Conservation (phyloP, 2,329 filamentous ascomycete species). For the Xylaria sp. region DNA sequence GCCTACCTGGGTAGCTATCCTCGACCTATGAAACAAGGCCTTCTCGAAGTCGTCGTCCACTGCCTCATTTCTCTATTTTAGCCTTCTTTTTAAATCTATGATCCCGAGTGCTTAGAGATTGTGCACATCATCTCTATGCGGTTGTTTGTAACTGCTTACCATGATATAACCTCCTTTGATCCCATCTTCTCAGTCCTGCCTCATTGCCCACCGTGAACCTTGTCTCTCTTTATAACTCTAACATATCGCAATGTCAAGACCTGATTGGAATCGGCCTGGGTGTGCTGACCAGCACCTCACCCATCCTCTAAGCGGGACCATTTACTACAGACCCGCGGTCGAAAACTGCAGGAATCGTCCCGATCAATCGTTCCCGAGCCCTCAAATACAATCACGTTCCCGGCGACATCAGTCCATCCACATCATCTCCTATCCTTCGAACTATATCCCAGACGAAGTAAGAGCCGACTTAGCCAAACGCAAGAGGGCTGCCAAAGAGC, state of each 20-base stretch:
- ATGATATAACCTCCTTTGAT: conserved; percentile 32
- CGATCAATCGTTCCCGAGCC: conserved; percentile 48
- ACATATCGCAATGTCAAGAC: conserved; percentile 45
- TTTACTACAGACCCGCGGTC: conserved; percentile 46
- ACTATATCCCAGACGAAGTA: conserved; percentile 58
- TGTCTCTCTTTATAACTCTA: conserved; percentile 36
- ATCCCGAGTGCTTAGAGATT: neutral
- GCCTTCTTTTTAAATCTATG: neutral
- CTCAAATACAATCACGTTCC: conserved; percentile 60
- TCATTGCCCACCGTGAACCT: conserved; percentile 6
- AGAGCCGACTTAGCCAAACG: conserved; percentile 47
- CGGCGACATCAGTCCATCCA: conserved; percentile 64
- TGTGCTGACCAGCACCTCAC: conserved; percentile 35
- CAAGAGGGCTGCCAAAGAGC: conserved; percentile 42
- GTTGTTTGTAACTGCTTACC: conserved; percentile 6
- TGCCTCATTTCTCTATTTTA: conserved; percentile 7
- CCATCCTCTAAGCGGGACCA: conserved; percentile 42
- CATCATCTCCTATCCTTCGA: conserved; percentile 58
- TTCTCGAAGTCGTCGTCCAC: conserved; percentile 12
- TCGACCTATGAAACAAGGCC: conserved; percentile 22
- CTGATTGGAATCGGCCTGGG: conserved; percentile 37
- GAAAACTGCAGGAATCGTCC: conserved; percentile 42
- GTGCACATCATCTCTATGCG: conserved; percentile 13
- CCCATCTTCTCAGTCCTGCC: conserved; percentile 10
- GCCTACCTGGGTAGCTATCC: conserved; percentile 26